Evolutionary conservation across 306 rosid genomes (phyloP).

Genomic region (Prinsepia uniflora): DNA sequence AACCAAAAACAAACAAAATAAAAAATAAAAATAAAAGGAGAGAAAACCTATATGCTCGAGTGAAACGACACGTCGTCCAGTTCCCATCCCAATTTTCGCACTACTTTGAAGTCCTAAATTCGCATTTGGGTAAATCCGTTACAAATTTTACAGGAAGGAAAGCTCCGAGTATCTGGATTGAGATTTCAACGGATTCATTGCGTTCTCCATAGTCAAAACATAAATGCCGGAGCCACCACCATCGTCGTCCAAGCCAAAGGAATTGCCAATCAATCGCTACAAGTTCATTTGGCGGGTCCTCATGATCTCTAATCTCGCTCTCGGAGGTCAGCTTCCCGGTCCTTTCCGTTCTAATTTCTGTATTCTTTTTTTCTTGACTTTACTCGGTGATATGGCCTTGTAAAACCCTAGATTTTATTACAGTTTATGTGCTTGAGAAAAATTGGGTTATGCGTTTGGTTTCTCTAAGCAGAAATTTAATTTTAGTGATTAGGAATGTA

Average conservation of each 20-base stretch:
- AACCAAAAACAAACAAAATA: too few species aligned
- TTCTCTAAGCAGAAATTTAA: neutral
- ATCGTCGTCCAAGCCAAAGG: slow-evolving; percentile 41
- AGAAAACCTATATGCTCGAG: neutral
- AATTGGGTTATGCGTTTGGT: neutral
- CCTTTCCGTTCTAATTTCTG: neutral
- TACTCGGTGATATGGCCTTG: neutral
- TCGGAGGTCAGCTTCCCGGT: slow-evolving; percentile 53
- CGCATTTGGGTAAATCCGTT: neutral
- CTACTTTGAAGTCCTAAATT: neutral
- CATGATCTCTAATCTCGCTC: slow-evolving; percentile 66
- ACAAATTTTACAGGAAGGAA: too few species aligned
- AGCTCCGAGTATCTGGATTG: too few species aligned
- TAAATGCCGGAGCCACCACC: slow-evolving; percentile 32
- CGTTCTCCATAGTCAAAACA: neutral
- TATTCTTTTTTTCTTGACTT: neutral
- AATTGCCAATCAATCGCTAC: slow-evolving; percentile 41
- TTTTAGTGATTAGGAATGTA: neutral
- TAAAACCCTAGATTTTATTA: neutral
- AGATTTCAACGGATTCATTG: neutral
- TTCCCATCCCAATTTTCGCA: too few species aligned
- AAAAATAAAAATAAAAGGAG: too few species aligned
- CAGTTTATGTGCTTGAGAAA: neutral
- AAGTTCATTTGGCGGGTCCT: slow-evolving; percentile 74
- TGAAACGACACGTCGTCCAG: slow-evolving; percentile 8